Conservation (phyloP, 495 filamentous ascomycete species). For the Aspergillus cristatus region DNA sequence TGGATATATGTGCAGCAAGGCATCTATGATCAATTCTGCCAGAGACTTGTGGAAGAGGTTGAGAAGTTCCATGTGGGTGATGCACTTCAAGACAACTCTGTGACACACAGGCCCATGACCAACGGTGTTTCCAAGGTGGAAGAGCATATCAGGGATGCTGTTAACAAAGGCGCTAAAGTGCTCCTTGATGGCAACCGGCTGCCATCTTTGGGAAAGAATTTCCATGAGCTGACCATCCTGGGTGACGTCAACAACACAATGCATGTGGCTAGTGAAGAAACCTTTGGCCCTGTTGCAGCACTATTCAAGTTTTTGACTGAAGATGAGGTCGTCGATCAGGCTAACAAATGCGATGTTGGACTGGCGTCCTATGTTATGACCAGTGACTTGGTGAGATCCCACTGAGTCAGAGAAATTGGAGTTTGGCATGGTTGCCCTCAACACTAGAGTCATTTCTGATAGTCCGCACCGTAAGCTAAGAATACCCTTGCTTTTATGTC, state of each 20-base stretch:
- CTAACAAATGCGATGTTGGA: slow-evolving; percentile 64
- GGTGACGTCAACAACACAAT: slow-evolving; percentile 60
- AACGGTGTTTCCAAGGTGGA: slow-evolving; percentile 66
- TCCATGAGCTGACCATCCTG: slow-evolving; percentile 69
- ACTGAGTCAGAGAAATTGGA: slow-evolving; percentile 64
- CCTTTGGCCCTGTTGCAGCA: slow-evolving; percentile 70
- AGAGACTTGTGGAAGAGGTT: slow-evolving; percentile 53
- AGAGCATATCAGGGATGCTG: slow-evolving; percentile 59
- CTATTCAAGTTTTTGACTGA: slow-evolving; percentile 68
- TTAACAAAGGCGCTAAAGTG: slow-evolving; percentile 27
- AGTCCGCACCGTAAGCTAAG: slow-evolving; percentile 9
- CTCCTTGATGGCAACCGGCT: slow-evolving; percentile 14
- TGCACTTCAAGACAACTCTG: slow-evolving; percentile 51
- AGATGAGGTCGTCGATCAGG: slow-evolving; percentile 62
- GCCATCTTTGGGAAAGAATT: slow-evolving; percentile 44
- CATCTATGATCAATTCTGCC: slow-evolving; percentile 33
- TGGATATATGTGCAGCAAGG: slow-evolving; percentile 49
- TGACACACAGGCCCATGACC: slow-evolving; percentile 68
- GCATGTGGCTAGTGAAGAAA: slow-evolving; percentile 62
- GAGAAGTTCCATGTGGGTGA: slow-evolving; percentile 56
- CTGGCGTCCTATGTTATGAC: slow-evolving; percentile 75
- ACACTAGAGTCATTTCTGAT: slow-evolving; percentile 25
- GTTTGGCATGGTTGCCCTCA: slow-evolving; percentile 33
- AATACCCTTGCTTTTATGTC: slow-evolving; percentile 4
- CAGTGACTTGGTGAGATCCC: slow-evolving; percentile 52